Conservation (phyloP, 2,329 filamentous ascomycete species). For the Neofusicoccum parvum region DNA sequence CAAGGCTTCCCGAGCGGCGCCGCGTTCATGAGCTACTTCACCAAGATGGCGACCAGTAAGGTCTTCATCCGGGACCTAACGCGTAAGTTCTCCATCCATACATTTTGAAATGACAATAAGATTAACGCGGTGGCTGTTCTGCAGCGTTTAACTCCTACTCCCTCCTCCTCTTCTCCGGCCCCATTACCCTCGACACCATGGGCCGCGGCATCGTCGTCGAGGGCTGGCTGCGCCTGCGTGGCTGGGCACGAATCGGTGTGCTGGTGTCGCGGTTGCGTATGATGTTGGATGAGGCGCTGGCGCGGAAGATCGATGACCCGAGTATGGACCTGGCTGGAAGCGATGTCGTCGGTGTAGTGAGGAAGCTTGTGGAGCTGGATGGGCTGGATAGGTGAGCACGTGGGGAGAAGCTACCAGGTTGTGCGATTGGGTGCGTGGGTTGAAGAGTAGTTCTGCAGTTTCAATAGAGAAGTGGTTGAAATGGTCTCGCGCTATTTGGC, state of each 20-base stretch:
- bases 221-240: conserved; percentile 82
- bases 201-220: conserved; percentile 88
- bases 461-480: no score
- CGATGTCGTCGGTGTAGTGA: conserved; percentile 76
- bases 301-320: conserved; percentile 77
- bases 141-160: conserved; percentile 81
- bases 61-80: conserved; percentile 90
- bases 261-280: conserved; percentile 78
- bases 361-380: conserved; percentile 83
- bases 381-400: conserved; percentile 65
- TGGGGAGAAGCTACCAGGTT: neutral
- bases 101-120: neutral
- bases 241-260: conserved; percentile 94
- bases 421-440: no score
- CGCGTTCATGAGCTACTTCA: conserved; percentile 85
- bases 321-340: conserved; percentile 57
- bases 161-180: conserved; percentile 83
- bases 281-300: conserved; percentile 85
- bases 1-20: conserved; percentile 74
- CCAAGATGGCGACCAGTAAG: conserved; percentile 88
- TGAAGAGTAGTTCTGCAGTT: no score
- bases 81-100: conserved; percentile 37
- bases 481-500: no score
- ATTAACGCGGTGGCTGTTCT: no score
- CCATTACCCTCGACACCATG: conserved; percentile 81